Evolutionary conservation across 176 grass and related monocot species (phyloP).

Genomic region (Calamus simplicifolius): DNA sequence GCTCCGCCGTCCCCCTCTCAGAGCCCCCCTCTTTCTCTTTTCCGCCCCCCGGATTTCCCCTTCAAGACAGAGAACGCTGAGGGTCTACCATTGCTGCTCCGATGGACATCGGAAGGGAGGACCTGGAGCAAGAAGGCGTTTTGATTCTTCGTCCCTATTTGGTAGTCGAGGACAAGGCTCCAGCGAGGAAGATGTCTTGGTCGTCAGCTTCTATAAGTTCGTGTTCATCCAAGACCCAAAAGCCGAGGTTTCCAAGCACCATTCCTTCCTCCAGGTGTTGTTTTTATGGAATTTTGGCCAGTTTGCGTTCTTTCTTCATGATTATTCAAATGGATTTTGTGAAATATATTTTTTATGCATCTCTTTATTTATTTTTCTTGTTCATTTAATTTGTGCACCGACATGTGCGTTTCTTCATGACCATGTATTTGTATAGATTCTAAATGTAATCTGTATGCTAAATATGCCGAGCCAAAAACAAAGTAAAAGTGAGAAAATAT

Average conservation of each 20-base stretch:
- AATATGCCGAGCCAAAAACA: no score
- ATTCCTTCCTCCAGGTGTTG: slow-evolving; percentile 70
- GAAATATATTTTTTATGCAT: no score
- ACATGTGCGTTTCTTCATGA: no score
- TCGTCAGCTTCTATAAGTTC: slow-evolving; percentile 85
- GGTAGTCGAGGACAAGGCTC: background rate
- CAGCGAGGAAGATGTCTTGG: slow-evolving; percentile 33
- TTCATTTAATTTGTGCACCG: no score
- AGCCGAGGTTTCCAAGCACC: slow-evolving; percentile 53
- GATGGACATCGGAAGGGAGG: background rate
- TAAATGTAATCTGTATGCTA: no score
- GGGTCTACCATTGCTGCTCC: slow-evolving; percentile 7
- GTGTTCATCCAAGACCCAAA: slow-evolving; percentile 48
- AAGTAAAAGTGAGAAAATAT: no score
- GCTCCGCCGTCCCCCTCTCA: background rate
- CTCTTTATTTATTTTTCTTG: no score
- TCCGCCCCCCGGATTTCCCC: slow-evolving; percentile 12
- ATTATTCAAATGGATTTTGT: no score
- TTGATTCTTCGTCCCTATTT: background rate
- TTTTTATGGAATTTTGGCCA: no score
- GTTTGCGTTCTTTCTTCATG: no score
- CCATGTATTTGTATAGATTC: no score
- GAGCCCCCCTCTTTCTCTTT: background rate
- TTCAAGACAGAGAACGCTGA: background rate
- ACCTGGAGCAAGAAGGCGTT: no score